phyloP scores from a whole-genome alignment of 2,329 filamentous ascomycete species.

The Fusarium sp. region DNA sequence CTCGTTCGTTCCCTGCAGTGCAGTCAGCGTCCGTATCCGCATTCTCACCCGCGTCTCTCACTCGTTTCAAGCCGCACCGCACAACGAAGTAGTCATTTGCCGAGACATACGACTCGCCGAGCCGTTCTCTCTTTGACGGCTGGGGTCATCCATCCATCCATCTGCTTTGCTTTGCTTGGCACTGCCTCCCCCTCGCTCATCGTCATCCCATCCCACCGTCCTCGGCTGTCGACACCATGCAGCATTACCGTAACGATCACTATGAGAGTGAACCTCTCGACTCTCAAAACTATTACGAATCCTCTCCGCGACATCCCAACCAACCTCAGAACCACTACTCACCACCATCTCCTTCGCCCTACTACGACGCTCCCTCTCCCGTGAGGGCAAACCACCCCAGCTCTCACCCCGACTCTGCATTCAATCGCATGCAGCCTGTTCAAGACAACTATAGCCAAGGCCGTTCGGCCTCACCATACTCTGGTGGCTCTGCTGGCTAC shows the following conservation, averaged over 20 bases:
- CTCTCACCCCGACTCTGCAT: conserved; percentile 43
- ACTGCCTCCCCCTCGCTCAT: conserved; percentile 17
- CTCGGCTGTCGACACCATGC: conserved; percentile 45
- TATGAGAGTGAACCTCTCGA: conserved; percentile 54
- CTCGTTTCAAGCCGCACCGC: conserved; percentile 20
- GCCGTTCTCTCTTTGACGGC: conserved; percentile 29
- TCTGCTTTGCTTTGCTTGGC: conserved; percentile 19
- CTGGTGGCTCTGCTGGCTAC: conserved; percentile 35
- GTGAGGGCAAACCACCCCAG: conserved; percentile 35
- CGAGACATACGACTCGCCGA: conserved; percentile 23
- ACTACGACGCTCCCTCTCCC: conserved; percentile 43
- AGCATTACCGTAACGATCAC: conserved; percentile 48
- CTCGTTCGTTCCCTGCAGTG: conserved; percentile 32
- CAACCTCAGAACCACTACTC: conserved; percentile 39
- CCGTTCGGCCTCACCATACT: conserved; percentile 32
- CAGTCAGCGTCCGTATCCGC: neutral
- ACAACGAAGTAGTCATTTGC: conserved; percentile 12
- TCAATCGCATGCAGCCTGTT: conserved; percentile 28
- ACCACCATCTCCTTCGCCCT: conserved; percentile 35
- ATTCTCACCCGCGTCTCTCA: conserved; percentile 20
- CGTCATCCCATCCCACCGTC: conserved; percentile 15
- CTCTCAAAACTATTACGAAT: conserved; percentile 39
- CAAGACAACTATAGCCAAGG: conserved; percentile 36
- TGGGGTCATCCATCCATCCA: conserved; percentile 31
- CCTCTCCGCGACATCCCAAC: conserved; percentile 39